Evolutionary conservation across 805 yeast species (phyloP).

Genomic region (Metschnikowia drakensbergensis): DNA sequence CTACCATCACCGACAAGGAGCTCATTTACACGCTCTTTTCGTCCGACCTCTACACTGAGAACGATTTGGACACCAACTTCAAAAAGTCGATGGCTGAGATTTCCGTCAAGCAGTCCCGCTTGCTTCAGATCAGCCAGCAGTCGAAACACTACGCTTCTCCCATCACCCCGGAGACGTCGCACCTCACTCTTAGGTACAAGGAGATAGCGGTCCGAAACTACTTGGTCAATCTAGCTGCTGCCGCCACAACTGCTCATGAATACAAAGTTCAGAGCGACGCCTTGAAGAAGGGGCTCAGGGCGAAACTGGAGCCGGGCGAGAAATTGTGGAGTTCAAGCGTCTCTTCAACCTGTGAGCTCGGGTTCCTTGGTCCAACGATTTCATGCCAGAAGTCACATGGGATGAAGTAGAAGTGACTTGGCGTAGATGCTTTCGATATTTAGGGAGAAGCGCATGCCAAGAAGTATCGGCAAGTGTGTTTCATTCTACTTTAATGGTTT

Average conservation of each 20-base stretch:
- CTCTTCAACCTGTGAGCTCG: slow-evolving; percentile 55
- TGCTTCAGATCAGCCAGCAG: slow-evolving; percentile 35
- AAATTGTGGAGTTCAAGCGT: slow-evolving; percentile 43
- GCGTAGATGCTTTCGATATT: too few species aligned
- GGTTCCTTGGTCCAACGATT: slow-evolving; percentile 54
- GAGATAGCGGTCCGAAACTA: slow-evolving; percentile 48
- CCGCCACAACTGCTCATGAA: slow-evolving; percentile 48
- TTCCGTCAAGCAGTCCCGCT: slow-evolving; percentile 45
- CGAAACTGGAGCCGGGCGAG: neutral
- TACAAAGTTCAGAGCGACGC: slow-evolving; percentile 32
- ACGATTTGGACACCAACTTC: slow-evolving; percentile 42
- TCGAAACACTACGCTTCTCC: slow-evolving; percentile 21
- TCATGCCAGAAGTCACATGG: slow-evolving; percentile 98
- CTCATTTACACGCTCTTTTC: slow-evolving; percentile 38
- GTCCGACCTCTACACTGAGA: slow-evolving; percentile 47
- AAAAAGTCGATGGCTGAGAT: slow-evolving; percentile 47
- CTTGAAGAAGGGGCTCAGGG: slow-evolving; percentile 26
- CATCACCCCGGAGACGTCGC: slow-evolving; percentile 31
- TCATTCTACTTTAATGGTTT: too few species aligned
- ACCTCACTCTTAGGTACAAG: slow-evolving; percentile 35
- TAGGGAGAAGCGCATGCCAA: too few species aligned
- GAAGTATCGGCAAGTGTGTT: too few species aligned
- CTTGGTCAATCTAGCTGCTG: slow-evolving; percentile 50
- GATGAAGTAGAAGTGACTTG: slow-evolving; percentile 63
- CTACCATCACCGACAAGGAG: slow-evolving; percentile 37